phyloP scores from a whole-genome alignment of 2,329 filamentous ascomycete species.

The Dactylellina sp. region DNA sequence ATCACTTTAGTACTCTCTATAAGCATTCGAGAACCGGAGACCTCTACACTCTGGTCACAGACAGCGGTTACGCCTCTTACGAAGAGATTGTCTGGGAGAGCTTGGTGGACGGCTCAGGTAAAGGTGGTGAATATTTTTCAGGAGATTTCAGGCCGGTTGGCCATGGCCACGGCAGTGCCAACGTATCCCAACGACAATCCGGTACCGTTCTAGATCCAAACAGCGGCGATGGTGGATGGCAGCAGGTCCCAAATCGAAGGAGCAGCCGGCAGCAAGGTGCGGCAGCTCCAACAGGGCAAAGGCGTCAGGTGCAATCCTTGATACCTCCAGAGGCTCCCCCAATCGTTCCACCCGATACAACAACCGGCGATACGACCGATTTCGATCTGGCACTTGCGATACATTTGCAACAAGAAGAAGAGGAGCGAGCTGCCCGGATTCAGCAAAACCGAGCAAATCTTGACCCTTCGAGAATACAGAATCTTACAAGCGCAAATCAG shows the following conservation, averaged over 20 bases:
- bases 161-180: constrained; percentile 66
- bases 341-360: constrained; percentile 65
- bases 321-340: constrained; percentile 83
- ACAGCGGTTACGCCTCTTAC: constrained; percentile 87
- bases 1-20: constrained; percentile 95
- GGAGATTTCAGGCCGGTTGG: constrained; percentile 91
- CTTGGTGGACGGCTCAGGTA: constrained; percentile 86
- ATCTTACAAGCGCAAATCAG: constrained; percentile 40
- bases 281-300: constrained; percentile 19
- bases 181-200: constrained; percentile 40
- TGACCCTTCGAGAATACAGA: constrained; percentile 38
- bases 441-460: constrained; percentile 44
- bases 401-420: constrained; percentile 94
- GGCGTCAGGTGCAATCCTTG: constrained; percentile 43
- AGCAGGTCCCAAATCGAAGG: constrained; percentile 55
- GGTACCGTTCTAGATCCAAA: constrained; percentile 47
- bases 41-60: constrained; percentile 79
- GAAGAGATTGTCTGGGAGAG: constrained; percentile 97
- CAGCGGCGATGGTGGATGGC: constrained; percentile 51
- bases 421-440: constrained; percentile 72
- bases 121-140: constrained; percentile 83
- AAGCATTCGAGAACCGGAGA: constrained; percentile 82
- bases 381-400: constrained; percentile 86
- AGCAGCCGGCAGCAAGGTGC: constrained; percentile 56
- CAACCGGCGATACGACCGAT: constrained; percentile 64